These are phyloP conservation scores for Trichoderma erinaceum DNA, from an alignment of 495 filamentous ascomycete genomes.

Conservation along the genomic window DNA sequence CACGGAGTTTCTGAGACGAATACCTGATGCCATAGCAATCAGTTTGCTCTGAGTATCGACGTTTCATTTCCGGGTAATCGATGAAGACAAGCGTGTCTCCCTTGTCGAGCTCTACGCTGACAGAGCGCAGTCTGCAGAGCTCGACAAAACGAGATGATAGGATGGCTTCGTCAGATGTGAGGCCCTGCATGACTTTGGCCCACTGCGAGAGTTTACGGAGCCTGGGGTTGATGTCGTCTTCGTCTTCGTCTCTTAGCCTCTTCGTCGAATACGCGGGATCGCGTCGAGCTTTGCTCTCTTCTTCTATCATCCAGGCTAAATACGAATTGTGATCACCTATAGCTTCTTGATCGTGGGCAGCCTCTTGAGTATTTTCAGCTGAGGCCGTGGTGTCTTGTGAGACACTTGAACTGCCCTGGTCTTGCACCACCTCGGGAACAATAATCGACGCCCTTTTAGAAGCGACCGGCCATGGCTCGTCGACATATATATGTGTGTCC, in stretches of 20 bases:
- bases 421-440: neutral
- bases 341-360: neutral
- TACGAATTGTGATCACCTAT: neutral
- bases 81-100: slow-evolving; percentile 17
- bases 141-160: slow-evolving; percentile 8
- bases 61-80: neutral
- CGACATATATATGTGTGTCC: neutral
- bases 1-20: neutral
- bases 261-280: neutral
- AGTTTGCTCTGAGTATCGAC: neutral
- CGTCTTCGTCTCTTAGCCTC: too few species aligned
- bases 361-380: neutral
- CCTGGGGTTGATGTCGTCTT: too few species aligned
- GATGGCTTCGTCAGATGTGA: neutral
- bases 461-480: neutral
- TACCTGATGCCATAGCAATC: slow-evolving; percentile 8
- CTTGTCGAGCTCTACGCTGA: neutral
- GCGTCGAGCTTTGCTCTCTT: neutral
- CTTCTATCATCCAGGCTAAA: neutral
- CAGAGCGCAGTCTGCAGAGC: neutral
- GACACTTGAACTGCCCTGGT: neutral
- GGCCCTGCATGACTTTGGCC: neutral
- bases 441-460: neutral
- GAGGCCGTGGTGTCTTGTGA: neutral
- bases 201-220: neutral